Evolutionary conservation across 2,329 filamentous ascomycete species (phyloP), one percentile per base, ranked within the genome.

Genomic region (Botrytis hyacinthi): DNA sequence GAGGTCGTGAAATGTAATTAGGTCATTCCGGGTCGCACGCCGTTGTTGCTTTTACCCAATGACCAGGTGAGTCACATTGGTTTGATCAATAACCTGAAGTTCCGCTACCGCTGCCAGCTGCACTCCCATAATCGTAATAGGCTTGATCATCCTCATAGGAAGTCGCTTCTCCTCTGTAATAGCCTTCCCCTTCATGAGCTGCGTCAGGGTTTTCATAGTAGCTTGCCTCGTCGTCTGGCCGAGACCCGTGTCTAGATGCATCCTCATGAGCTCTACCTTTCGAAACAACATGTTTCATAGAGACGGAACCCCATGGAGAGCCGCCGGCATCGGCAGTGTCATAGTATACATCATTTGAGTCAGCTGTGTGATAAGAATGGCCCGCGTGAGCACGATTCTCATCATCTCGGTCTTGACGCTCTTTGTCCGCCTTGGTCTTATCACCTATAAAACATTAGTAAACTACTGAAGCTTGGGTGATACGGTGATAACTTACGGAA

Each of bases 231-330:
- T 78, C 76, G 26, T 78, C 76, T 37, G 74, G 72, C 60, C 75
- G 70, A 29, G 83, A 83, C 44, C 81, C 84, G 59, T 80, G 79
- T 65, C 81, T 80, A 9, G 83, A 85, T 69, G 79, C 82, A 74
- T 83, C 82, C 75, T 86, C 84, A 75, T 83, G 84, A 42, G 78
- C 81, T 74, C 82, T 84, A 22, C 85, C 85, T 40, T 81, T 80
- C 54, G 83, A 81, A 48, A 87, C 81, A 20, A 87, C 82, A 75
- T 87, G 83, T 57, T 84, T 86, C 82, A 93, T 85, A 75, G 87
- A 91, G 76, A 93, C 82, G 32, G 90, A 87, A 51, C 92, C 92
- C 92, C 91, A 94, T 0, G 92, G 92, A 4, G 93, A 83, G 0
- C 92, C 92, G 0, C 90, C 90, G 10, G 89, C 84, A 4, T 89